Conservation (phyloP, 768 basidiomycete genomes). For the Mycena metata region DNA sequence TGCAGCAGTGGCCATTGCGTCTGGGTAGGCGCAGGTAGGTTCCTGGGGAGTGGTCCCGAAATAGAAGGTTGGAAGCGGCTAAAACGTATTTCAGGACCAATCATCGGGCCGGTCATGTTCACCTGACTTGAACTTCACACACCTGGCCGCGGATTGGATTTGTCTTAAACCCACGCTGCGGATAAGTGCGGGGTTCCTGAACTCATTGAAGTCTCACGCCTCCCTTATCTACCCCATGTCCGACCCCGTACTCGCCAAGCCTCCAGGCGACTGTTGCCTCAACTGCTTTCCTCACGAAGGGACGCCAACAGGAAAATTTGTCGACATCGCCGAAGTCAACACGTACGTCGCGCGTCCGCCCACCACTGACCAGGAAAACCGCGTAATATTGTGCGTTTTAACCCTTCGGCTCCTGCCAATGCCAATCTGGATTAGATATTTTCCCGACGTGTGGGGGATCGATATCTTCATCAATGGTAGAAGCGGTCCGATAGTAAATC, state of each 20-base stretch:
- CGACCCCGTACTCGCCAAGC: slow-evolving; percentile 42
- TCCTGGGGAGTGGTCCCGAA: no score
- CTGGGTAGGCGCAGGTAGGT: no score
- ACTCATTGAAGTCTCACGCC: no score
- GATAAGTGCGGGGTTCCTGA: no score
- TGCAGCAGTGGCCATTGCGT: slow-evolving; percentile 14
- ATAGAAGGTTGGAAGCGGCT: no score
- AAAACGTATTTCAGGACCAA: no score
- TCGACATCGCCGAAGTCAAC: slow-evolving; percentile 44
- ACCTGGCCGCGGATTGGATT: no score
- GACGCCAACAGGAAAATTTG: slow-evolving; percentile 45
- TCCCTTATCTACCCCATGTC: slow-evolving; percentile 21
- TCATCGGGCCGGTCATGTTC: no score
- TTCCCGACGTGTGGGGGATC: slow-evolving; percentile 61
- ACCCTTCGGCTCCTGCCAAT: not conserved
- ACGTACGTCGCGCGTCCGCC: slow-evolving; percentile 56
- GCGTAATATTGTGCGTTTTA: slow-evolving; percentile 28
- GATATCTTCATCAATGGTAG: slow-evolving; percentile 55
- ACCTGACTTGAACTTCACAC: no score
- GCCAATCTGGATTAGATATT: slow-evolving; percentile 51
- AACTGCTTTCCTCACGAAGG: slow-evolving; percentile 55
- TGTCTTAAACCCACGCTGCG: no score
- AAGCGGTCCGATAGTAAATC: no score
- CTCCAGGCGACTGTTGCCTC: slow-evolving; percentile 57
- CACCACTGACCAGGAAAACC: slow-evolving; percentile 16